Percentiles rank a stretch among this genome's conserved stretches.
phyloP scores from a whole-genome alignment of 192 early-diverging fungal genomes.

The Glomus cerebriforme region DNA sequence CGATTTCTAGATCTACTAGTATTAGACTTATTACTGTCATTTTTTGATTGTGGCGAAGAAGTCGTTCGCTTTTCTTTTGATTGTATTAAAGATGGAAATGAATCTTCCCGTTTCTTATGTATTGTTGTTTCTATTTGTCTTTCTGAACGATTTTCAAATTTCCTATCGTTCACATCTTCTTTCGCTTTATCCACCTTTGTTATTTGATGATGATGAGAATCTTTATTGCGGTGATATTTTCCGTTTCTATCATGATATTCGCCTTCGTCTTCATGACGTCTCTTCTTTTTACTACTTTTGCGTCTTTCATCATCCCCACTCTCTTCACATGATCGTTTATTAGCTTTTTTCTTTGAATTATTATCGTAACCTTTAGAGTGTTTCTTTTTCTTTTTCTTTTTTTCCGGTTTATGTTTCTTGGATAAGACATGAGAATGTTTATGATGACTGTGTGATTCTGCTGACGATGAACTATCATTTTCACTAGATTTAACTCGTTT shows the following conservation, averaged over 20 bases:
- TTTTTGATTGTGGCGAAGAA: neutral
- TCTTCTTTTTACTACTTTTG: neutral
- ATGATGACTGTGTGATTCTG: neutral
- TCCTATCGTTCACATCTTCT: neutral
- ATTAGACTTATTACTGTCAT: neutral
- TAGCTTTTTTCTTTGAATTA: slow-evolving; percentile 14
- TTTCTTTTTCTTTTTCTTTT: slow-evolving; percentile 16
- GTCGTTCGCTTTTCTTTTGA: neutral
- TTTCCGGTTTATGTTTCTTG: slow-evolving; percentile 11
- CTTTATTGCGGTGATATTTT: neutral
- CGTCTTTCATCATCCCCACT: neutral
- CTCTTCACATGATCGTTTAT: slow-evolving; percentile 4
- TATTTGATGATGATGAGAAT: neutral
- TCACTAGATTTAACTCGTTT: neutral
- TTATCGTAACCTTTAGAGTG: neutral
- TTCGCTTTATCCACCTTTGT: neutral
- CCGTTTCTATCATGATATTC: neutral
- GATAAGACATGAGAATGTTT: neutral
- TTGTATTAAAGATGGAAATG: too few relatives aligned
- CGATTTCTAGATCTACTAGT: slow-evolving; percentile 3
- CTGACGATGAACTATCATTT: neutral
- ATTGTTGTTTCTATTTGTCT: neutral
- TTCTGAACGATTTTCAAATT: neutral
- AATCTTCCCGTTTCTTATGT: neutral
- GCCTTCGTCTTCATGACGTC: neutral